Evolutionary conservation across 2,329 filamentous ascomycete genomes (phyloP).

Genomic region (Cercospora berteroae): DNA sequence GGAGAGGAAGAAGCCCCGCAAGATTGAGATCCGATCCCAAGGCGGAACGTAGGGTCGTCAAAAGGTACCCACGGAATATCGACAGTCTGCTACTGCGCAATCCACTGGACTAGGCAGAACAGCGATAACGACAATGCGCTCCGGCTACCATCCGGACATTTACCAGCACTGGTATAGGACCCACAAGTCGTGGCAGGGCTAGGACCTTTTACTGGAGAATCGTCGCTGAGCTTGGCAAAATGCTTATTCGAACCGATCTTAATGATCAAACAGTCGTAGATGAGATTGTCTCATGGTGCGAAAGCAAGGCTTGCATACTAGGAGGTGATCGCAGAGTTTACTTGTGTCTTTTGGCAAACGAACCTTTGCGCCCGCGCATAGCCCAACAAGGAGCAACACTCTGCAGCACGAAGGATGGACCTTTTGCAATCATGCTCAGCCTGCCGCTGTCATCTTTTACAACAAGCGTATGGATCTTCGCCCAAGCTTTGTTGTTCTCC

Average conservation of each 20-base stretch:
- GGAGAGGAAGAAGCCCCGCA: slow-evolving; percentile 23
- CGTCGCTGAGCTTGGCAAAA: background rate
- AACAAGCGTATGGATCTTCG: background rate
- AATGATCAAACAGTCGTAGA: background rate
- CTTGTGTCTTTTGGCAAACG: background rate
- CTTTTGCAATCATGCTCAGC: background rate
- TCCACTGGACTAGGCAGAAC: background rate
- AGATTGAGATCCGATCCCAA: slow-evolving; percentile 19
- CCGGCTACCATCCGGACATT: background rate
- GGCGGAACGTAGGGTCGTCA: background rate
- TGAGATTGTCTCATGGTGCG: background rate
- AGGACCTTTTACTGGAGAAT: background rate
- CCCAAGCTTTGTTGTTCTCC: background rate
- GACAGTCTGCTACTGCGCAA: background rate
- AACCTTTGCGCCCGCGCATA: background rate
- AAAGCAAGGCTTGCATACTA: background rate
- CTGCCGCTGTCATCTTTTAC: background rate
- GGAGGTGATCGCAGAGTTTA: background rate
- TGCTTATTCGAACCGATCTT: background rate
- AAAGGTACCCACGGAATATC: background rate
- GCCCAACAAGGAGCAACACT: background rate
- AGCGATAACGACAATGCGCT: background rate
- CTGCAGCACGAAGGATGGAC: background rate
- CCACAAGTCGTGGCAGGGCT: background rate
- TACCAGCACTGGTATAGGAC: background rate